These are phyloP conservation scores for Spatholobus suberectus DNA, from an alignment of 306 rosid genomes.

Conservation along the genomic window DNA sequence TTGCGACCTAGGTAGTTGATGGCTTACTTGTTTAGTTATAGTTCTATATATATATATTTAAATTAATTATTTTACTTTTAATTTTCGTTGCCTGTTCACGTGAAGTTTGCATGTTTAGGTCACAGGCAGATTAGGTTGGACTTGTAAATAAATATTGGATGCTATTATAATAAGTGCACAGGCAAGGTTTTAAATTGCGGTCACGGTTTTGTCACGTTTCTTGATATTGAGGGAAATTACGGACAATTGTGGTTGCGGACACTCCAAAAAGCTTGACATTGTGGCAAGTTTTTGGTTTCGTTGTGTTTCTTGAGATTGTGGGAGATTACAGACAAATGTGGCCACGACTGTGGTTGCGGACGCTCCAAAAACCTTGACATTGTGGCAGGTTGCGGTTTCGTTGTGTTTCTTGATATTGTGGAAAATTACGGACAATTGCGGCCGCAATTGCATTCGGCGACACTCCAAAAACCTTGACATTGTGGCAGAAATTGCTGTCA, in stretches of 20 bases:
- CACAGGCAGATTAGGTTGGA: conserved; percentile 5
- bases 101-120: conserved; percentile 31
- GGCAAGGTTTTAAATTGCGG: background rate
- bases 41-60: background rate
- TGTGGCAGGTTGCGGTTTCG: too few relatives aligned
- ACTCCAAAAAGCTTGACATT: background rate
- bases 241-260: background rate
- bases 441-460: too few relatives aligned
- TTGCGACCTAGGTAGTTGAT: conserved; percentile 16
- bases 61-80: background rate
- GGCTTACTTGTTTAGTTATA: background rate
- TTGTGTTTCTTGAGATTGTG: too few relatives aligned
- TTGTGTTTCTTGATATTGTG: too few relatives aligned
- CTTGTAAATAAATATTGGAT: conserved; percentile 16
- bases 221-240: background rate
- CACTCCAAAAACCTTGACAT: too few relatives aligned
- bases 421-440: too few relatives aligned
- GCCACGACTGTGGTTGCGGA: too few relatives aligned
- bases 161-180: background rate
- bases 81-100: background rate
- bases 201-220: background rate
- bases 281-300: too few relatives aligned
- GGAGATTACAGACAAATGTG: too few relatives aligned
- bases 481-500: too few relatives aligned
- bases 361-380: too few relatives aligned